phyloP scores from a whole-genome alignment of 805 yeast genomes.

The Sporopachydermia lactativora region DNA sequence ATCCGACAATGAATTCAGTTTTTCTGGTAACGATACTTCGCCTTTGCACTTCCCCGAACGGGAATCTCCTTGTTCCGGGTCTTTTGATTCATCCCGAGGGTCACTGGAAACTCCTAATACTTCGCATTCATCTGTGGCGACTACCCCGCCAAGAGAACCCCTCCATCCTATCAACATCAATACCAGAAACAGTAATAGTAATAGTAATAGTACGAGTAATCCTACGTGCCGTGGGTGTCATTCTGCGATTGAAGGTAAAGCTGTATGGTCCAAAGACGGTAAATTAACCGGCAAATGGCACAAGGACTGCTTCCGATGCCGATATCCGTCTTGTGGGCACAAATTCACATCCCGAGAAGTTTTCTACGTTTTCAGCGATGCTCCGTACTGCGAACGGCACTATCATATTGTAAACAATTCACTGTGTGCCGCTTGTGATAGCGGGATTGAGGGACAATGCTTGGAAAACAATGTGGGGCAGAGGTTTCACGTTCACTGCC shows the following conservation, averaged over 20 bases:
- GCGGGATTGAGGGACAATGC: conserved; percentile 84
- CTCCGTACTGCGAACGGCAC: conserved; percentile 72
- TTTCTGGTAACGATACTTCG: no score
- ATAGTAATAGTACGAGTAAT: background rate
- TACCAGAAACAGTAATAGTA: background rate
- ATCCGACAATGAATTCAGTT: no score
- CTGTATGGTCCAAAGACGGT: conserved; percentile 77
- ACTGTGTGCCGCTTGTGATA: conserved; percentile 52
- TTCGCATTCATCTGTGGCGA: no score
- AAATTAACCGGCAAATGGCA: conserved; percentile 75
- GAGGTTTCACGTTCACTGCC: conserved; percentile 65
- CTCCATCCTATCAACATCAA: no score
- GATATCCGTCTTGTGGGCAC: conserved; percentile 38
- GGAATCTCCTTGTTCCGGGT: no score
- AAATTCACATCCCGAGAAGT: conserved; percentile 14
- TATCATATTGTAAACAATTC: conserved; percentile 66
- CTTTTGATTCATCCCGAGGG: no score
- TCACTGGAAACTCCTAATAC: no score
- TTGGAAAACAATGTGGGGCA: conserved; percentile 55
- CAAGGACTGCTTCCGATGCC: conserved; percentile 68
- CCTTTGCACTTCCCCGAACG: no score
- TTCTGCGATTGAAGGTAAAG: conserved; percentile 13
- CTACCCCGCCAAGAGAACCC: no score
- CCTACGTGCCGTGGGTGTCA: conserved; percentile 7
- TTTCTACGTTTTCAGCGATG: conserved; percentile 58